Evolutionary conservation across 192 early-diverging fungal genomes (phyloP).

Genomic region (Coemansia sp.): DNA sequence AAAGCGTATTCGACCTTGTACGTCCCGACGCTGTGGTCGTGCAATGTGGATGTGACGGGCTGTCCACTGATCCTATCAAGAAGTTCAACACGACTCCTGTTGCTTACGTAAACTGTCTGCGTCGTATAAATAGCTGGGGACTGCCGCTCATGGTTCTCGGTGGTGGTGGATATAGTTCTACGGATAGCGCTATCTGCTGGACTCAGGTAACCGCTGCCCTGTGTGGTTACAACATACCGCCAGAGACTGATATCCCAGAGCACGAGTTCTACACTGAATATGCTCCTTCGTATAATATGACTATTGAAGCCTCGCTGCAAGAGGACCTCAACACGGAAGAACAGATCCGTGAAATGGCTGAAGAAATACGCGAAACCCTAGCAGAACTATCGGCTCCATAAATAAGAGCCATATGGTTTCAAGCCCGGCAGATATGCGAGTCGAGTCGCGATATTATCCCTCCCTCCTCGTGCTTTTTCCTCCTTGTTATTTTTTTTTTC

Average conservation of each 20-base stretch:
- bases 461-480: too few relatives aligned
- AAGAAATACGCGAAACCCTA: too few relatives aligned
- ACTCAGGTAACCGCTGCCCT: constrained; percentile 87
- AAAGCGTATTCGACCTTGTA: constrained; percentile 66
- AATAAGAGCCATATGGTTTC: too few relatives aligned
- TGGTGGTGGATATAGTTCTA: constrained; percentile 85
- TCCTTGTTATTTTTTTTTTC: too few relatives aligned
- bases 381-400: too few relatives aligned
- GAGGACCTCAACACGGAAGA: constrained; percentile 23
- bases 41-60: constrained; percentile 76
- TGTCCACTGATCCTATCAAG: constrained; percentile 45
- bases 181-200: constrained; percentile 93
- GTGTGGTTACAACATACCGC: constrained; percentile 11
- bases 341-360: neutral
- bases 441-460: too few relatives aligned
- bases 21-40: constrained; percentile 81
- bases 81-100: constrained; percentile 37
- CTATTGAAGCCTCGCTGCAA: constrained; percentile 10
- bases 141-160: constrained; percentile 33
- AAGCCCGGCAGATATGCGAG: too few relatives aligned
- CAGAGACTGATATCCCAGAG: constrained; percentile 55
- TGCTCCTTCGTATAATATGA: constrained; percentile 40
- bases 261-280: constrained; percentile 66
- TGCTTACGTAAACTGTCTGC: constrained; percentile 22
- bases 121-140: constrained; percentile 5